Evolutionary conservation across 2,329 filamentous ascomycete species (phyloP), one percentile per base, ranked within the genome.

Genomic region (Fusarium xyrophilum): DNA sequence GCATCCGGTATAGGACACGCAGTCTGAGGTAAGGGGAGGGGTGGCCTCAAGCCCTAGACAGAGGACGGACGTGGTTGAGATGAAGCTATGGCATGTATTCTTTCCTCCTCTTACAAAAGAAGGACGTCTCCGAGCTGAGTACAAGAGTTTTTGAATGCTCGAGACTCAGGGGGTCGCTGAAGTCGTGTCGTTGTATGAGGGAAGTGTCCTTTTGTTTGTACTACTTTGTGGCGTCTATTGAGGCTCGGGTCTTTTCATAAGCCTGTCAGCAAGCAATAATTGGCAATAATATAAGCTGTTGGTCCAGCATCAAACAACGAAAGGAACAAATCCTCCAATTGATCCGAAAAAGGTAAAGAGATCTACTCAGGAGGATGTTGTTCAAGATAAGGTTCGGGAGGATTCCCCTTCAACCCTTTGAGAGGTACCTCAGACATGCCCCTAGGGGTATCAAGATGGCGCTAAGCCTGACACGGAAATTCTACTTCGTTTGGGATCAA

Each of bases 381-480:
- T 30, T 43, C 40, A 38, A 62, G 56, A 48, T 62, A 44, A 62
- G 52, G 56, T 65, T 69, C 56, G 55, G 47, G 57, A 67, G 50
- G 59, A 25, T 25, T 32, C 4, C 27, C 5, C 10, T 46, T 46
- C 7, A 38, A 50, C 23, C 23, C 27, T 50, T 15, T 36, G 38
- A 23, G 27, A 46, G 36, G 38, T 59, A 42, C 33, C 51, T 55
- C 23, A 39, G 19, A 32, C 40, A 15, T 25, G 32, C 28, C 39
- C 50, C 50, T 53, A n/a, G n/a, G n/a, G n/a, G 50, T 53, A 54
- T 54, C 28, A 56, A 19, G 15, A 23, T 23, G 28, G 59, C 69
- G 68, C 72, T 74, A 74, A 59, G 19, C 72, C 63, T 12, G 30
- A 66, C 48, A 36, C n/a, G 72, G 70, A 62, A 65, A 59, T 32